Base-by-base conservation (phyloP, 1,284 basidiomycete species). In the Puccinia triticina region DNA sequence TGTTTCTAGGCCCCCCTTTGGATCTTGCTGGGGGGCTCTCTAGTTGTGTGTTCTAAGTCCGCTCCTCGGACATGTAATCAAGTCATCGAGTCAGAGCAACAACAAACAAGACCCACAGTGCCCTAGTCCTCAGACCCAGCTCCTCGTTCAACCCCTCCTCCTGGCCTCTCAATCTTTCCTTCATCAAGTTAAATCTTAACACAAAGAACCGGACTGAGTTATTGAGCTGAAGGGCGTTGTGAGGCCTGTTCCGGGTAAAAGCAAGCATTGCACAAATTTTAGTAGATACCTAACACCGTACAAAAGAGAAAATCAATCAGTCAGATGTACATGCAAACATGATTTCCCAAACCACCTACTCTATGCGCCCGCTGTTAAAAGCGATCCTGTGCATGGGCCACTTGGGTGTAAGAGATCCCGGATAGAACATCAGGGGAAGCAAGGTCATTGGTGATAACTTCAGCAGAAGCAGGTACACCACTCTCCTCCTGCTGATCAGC, bases 171-270 rank as follows among this genome's bases (percentile, higher is more conserved):
- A n/a, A n/a, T n/a, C n/a, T n/a, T n/a, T n/a, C n/a, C n/a, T n/a
- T n/a, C n/a, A n/a, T n/a, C n/a, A n/a, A n/a, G n/a, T n/a, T n/a
- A n/a, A n/a, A n/a, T n/a, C n/a, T n/a, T n/a, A n/a, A n/a, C n/a
- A n/a, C n/a, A 50, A 50, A 40, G 50, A 71, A 46, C 40, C 29
- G 14, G 2, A 71, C 26, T 2, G 69, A 26, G 16, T 71, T 71
- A n/a, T 71, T 12, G 16, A 71, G 43, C 69, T 71, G 69, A 21
- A 71, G n/a, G 5, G n/a, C 43, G 29, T 71, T 71, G 43, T 50
- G 3, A 4, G n/a, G 69, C n/a, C 69, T 10, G 26, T 71, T 71
- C n/a, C 14, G 40, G 7, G 43, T 12, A 34, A 71, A 71, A 2
- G 69, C 43, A 0, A 71, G 16, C 48, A 71, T 71, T 5, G 43